Evolutionary conservation across 257 asterid genomes (phyloP).

Genomic region (Jasminum sambac): DNA sequence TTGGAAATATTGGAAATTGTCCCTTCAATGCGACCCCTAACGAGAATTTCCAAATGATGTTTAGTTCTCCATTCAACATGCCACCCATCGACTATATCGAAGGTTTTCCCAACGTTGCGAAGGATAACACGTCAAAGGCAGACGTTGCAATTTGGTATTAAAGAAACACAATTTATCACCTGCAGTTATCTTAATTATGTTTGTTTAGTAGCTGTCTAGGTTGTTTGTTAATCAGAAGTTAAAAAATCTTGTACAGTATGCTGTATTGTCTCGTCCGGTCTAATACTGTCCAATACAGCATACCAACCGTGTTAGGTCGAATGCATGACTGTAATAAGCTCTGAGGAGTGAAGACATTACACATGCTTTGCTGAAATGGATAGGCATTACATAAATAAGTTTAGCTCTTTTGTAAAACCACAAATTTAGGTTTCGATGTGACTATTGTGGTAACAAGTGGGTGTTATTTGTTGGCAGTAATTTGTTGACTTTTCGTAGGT

Average conservation of each 20-base stretch:
- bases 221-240: not conserved
- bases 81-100: conserved; percentile 41
- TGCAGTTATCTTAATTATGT: conserved; percentile 14
- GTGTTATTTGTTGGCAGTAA: conserved; percentile 32
- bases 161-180: conserved; percentile 23
- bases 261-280: not conserved
- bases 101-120: conserved; percentile 36
- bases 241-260: not conserved
- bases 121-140: conserved; percentile 52
- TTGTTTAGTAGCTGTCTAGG: conserved; percentile 34
- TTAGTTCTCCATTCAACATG: conserved; percentile 59
- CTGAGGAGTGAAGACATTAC: conserved; percentile 26
- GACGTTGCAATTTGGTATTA: conserved; percentile 63
- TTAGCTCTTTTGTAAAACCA: conserved; percentile 12
- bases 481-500: conserved; percentile 43
- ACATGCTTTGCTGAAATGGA: conserved; percentile 36
- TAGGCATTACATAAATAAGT: conserved; percentile 41
- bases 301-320: not conserved
- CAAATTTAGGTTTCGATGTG: conserved; percentile 22
- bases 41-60: conserved; percentile 58
- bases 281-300: not conserved
- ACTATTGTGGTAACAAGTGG: conserved; percentile 22
- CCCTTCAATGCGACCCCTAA: conserved; percentile 42
- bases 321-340: conserved; percentile 41
- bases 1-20: conserved; percentile 33